Evolutionary conservation across 495 filamentous ascomycete genomes (phyloP).

Genomic region (Aspergillus hancockii): DNA sequence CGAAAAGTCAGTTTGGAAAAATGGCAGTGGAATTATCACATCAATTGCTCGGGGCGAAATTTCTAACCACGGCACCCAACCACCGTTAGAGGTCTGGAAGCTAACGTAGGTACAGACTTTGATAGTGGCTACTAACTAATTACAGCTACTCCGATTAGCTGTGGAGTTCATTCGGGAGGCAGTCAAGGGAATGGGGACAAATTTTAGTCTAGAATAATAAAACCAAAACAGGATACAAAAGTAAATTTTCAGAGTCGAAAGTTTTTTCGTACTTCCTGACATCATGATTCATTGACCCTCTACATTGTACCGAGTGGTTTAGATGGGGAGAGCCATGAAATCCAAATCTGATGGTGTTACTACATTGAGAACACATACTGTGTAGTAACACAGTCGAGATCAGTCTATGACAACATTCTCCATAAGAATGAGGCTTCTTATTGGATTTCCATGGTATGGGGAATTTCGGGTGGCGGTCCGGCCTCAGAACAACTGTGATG

Average conservation of each 20-base stretch:
- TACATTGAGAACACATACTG: neutral
- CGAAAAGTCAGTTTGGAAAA: neutral
- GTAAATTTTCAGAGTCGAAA: neutral
- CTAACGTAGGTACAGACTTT: constrained; percentile 27
- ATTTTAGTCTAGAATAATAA: neutral
- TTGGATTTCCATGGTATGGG: constrained; percentile 1
- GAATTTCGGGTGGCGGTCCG: constrained; percentile 11
- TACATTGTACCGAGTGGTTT: neutral
- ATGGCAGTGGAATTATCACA: constrained; percentile 3
- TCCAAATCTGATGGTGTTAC: neutral
- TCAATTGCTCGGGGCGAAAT: neutral
- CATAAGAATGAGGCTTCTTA: neutral
- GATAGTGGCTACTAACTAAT: constrained; percentile 16
- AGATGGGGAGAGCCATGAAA: neutral
- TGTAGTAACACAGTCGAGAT: too few species aligned
- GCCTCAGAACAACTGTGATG: neutral
- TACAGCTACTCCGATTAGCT: constrained; percentile 2
- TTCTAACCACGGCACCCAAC: constrained; percentile 6
- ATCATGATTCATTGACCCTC: too few species aligned
- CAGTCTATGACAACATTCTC: constrained; percentile 2
- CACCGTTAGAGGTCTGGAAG: constrained; percentile 6
- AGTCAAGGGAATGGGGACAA: neutral
- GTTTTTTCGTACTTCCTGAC: too few species aligned
- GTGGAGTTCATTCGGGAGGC: neutral
- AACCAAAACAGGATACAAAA: neutral